phyloP scores from a whole-genome alignment of 2,329 filamentous ascomycete genomes.

The Chrysosporium queenslandicum region DNA sequence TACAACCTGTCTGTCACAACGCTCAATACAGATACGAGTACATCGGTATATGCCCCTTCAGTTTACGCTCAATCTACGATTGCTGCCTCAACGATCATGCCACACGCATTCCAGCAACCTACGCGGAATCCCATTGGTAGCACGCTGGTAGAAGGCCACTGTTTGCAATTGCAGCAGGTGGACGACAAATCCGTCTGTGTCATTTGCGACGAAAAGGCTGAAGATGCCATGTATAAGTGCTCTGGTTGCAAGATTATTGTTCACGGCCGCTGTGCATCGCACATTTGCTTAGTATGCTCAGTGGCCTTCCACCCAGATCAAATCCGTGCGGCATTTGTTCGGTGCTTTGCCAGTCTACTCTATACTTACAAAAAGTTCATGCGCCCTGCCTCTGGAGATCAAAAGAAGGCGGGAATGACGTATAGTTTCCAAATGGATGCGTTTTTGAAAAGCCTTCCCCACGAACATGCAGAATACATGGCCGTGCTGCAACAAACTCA shows the following conservation, averaged over 20 bases:
- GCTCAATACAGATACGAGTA: constrained; percentile 30
- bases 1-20: constrained; percentile 38
- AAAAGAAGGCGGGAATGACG: constrained; percentile 52
- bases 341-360: constrained; percentile 58
- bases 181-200: constrained; percentile 39
- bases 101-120: constrained; percentile 30
- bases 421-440: constrained; percentile 59
- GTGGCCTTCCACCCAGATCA: constrained; percentile 57
- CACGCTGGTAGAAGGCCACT: constrained; percentile 41
- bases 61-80: constrained; percentile 43
- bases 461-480: constrained; percentile 56
- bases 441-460: constrained; percentile 54
- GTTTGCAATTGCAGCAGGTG: constrained; percentile 35
- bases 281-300: constrained; percentile 56
- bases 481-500: constrained; percentile 55
- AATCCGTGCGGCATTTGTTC: constrained; percentile 56
- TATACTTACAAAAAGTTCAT: constrained; percentile 60
- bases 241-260: constrained; percentile 41
- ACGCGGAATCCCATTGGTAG: constrained; percentile 20
- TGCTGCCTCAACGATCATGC: constrained; percentile 43
- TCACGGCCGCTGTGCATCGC: constrained; percentile 50
- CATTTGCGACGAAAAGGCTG: constrained; percentile 47
- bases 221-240: constrained; percentile 46
- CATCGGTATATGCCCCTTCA: constrained; percentile 37
- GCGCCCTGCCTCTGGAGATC: constrained; percentile 48